Base-by-base conservation (phyloP, 257 asterid genomes). In the Lantana camara region DNA sequence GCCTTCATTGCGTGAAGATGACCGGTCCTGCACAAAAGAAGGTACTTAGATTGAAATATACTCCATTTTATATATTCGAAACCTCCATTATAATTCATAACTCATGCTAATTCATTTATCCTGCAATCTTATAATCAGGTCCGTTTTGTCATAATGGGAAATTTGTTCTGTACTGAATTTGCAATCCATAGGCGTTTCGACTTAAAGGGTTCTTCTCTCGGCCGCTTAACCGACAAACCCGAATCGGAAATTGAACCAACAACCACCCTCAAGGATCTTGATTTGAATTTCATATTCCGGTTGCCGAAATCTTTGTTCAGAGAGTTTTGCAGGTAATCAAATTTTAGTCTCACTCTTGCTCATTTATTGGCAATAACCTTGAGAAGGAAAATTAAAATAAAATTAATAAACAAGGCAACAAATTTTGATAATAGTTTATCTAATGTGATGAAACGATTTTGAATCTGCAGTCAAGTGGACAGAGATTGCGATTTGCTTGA, bases 231-330 rank as follows among this genome's bases (percentile, higher is more conserved):
- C 17, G 80, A 65, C 32, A 93, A 82, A 67, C 81, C 82, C 17
- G 90, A 82, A 63, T 80, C 90, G 3, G 85, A 85, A 77, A 90
- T 87, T 23, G 95, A 87, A 63, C 65, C 96, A 12, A 69, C 95
- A 0, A 90, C 95, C 38, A 93, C 97, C 22, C 94, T 93, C 72
- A 93, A 93, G 82, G 97, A 93, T 80, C 91, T 93, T 21, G 98
- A 93, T 80, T 82, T 93, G 76, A 90, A 84, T 65, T 86, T 87
- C 67, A 71, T 90, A 45, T 93, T 93, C 73, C 77, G 96, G 52
- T 66, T 90, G 74, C 90, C 76, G 29, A 83, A 87, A 62, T 69
- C 79, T 51, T 80, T 88, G 95, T 90, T 82, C 64, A 82, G 85
- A 70, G 87, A 93, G 62, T 82, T 87, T 57, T 77, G 85, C 88